Evolutionary conservation across 495 filamentous ascomycete species (phyloP).

Genomic region (Aspergillus homomorphus): DNA sequence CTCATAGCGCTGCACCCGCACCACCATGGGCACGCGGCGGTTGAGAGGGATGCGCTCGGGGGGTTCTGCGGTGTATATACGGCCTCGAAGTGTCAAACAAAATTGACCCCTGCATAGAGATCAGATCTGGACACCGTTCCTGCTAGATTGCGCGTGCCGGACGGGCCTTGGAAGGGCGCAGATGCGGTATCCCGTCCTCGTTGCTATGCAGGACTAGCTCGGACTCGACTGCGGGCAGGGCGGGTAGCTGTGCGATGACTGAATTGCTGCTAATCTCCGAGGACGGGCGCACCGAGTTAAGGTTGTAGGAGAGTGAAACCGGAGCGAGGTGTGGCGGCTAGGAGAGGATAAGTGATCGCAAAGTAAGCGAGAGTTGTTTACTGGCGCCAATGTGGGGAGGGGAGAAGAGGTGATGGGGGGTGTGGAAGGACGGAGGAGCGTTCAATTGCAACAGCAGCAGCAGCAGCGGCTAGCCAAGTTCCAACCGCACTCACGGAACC

Average conservation of each 20-base stretch:
- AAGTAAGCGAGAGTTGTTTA: slow-evolving; percentile 12
- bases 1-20: slow-evolving; percentile 39
- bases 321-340: slow-evolving; percentile 3
- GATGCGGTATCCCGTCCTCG: slow-evolving; percentile 12
- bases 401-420: slow-evolving; percentile 15
- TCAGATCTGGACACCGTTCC: slow-evolving; percentile 3
- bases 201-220: slow-evolving; percentile 5
- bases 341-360: neutral
- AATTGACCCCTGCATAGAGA: slow-evolving; percentile 36
- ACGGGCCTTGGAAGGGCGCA: slow-evolving; percentile 12
- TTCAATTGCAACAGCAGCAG: slow-evolving; percentile 5
- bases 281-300: neutral
- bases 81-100: slow-evolving; percentile 25
- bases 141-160: slow-evolving; percentile 13
- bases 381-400: slow-evolving; percentile 16
- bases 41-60: slow-evolving; percentile 29
- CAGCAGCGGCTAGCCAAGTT: neutral
- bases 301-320: neutral
- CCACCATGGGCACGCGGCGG: slow-evolving; percentile 46
- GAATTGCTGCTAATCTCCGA: neutral
- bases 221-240: neutral
- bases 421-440: slow-evolving; percentile 4
- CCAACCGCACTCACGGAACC: slow-evolving; percentile 1
- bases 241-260: neutral
- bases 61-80: slow-evolving; percentile 29